These are phyloP conservation scores for Didymosphaeria variabile DNA, from an alignment of 2,329 filamentous ascomycete species.

Conservation along the genomic window DNA sequence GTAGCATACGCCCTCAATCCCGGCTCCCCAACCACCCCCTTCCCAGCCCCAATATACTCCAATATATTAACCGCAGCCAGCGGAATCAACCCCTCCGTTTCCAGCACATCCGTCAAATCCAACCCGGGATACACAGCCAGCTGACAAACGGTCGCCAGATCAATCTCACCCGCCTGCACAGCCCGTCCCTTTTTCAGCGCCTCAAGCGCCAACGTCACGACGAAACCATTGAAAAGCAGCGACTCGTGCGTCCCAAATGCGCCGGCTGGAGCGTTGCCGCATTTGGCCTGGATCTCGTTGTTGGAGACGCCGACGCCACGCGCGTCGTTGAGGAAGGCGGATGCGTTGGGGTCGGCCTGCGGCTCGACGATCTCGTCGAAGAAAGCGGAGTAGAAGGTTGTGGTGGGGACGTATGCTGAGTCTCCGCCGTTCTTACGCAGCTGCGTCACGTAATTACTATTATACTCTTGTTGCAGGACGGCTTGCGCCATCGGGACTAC, in stretches of 20 bases:
- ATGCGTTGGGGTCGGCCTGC: conserved; percentile 57
- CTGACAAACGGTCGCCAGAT: conserved; percentile 53
- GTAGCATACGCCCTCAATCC: conserved; percentile 52
- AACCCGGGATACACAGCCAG: conserved; percentile 50
- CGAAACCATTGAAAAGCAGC: conserved; percentile 60
- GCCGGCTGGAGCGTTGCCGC: conserved; percentile 53
- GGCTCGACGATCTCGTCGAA: conserved; percentile 64
- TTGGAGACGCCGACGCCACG: conserved; percentile 60
- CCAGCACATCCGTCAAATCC: conserved; percentile 56
- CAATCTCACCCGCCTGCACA: conserved; percentile 51
- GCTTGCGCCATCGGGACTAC: conserved; percentile 44
- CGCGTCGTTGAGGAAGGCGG: conserved; percentile 55
- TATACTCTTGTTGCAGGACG: conserved; percentile 59
- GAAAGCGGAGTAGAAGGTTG: conserved; percentile 60
- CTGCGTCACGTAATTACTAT: conserved; percentile 54
- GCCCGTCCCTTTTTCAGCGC: conserved; percentile 60
- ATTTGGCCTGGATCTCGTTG: conserved; percentile 59
- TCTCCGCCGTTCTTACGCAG: conserved; percentile 58
- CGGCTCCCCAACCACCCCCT: conserved; percentile 53
- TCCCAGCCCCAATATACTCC: conserved; percentile 24
- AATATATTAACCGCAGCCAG: conserved; percentile 50
- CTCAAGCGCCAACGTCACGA: conserved; percentile 57
- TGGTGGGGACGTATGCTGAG: conserved; percentile 64
- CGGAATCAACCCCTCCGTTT: conserved; percentile 55
- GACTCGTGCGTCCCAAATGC: conserved; percentile 61